Conservation (phyloP, 176 grass and related monocot genomes). For the Stipa capillata region DNA sequence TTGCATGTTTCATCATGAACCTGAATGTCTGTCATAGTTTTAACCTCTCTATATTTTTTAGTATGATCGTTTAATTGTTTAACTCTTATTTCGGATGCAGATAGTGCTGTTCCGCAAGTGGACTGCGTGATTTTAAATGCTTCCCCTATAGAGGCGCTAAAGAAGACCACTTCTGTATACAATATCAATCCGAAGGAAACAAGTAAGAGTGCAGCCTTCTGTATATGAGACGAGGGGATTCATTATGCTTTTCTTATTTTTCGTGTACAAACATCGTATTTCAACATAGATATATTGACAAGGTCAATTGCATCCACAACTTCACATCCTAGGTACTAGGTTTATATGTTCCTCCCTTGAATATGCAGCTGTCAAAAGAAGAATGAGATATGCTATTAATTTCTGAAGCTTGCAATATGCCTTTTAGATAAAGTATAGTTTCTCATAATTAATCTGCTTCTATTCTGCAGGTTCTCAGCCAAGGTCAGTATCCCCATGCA, state of each 20-base stretch:
- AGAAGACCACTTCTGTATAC: constrained; percentile 24
- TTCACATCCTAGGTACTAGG: not conserved
- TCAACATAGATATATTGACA: not conserved
- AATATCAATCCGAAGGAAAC: constrained; percentile 34
- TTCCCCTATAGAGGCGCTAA: constrained; percentile 21
- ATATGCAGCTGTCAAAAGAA: not conserved
- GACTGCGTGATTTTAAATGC: constrained; percentile 14
- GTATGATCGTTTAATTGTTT: constrained; percentile 12
- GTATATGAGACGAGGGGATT: not conserved
- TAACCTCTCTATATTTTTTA: not conserved
- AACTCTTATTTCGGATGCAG: constrained; percentile 26
- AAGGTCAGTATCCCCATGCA: constrained; percentile 30
- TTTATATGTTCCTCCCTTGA: constrained; percentile 1
- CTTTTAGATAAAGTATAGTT: not conserved
- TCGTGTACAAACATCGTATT: not conserved
- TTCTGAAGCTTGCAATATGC: not conserved
- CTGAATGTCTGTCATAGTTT: not conserved
- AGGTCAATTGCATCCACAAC: not conserved
- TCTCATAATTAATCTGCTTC: constrained; percentile 3
- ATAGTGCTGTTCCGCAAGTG: constrained; percentile 22
- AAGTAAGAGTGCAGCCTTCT: constrained; percentile 31
- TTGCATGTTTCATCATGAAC: constrained; percentile 21
- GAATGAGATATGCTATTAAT: constrained; percentile 16
- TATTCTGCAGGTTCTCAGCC: constrained; percentile 40
- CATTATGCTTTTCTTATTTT: not conserved